Evolutionary conservation across 768 basidiomycete genomes (phyloP).

Genomic region (Kwoniella bestiolae): DNA sequence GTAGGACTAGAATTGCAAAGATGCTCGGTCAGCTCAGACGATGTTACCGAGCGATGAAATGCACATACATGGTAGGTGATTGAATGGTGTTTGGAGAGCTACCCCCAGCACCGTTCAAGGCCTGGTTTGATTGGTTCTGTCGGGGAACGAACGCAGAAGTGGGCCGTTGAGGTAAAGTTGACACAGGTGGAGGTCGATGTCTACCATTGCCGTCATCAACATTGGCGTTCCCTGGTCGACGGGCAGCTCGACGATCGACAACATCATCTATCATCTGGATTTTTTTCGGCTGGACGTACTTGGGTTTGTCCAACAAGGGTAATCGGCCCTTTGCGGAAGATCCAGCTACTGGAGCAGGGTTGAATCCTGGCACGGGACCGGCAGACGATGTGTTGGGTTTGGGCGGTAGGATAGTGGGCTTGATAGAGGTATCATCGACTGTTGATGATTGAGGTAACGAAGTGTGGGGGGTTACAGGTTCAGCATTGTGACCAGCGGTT

Average conservation of each 20-base stretch:
- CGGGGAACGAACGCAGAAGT: constrained; percentile 11
- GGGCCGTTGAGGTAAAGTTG: constrained; percentile 8
- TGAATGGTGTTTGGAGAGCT: neutral
- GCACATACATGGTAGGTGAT: neutral
- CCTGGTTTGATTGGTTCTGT: neutral
- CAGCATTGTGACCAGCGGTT: neutral
- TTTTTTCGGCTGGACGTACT: constrained; percentile 29
- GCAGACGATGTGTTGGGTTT: neutral
- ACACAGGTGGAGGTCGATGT: neutral
- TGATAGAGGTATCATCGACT: neutral
- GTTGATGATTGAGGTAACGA: neutral
- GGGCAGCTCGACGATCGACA: neutral
- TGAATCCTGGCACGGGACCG: constrained; percentile 16
- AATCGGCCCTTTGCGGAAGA: neutral
- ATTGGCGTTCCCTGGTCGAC: neutral
- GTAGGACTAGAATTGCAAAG: neutral
- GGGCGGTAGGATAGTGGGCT: neutral
- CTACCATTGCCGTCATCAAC: neutral
- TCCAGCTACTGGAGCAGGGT: constrained; percentile 9
- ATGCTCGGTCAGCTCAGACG: neutral
- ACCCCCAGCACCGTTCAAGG: neutral
- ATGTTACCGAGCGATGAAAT: neutral
- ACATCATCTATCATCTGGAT: constrained; percentile 12
- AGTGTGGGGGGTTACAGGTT: neutral
- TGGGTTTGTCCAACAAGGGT: constrained; percentile 1